phyloP scores from a whole-genome alignment of 768 basidiomycete species.

The Termitomyces heimii region DNA sequence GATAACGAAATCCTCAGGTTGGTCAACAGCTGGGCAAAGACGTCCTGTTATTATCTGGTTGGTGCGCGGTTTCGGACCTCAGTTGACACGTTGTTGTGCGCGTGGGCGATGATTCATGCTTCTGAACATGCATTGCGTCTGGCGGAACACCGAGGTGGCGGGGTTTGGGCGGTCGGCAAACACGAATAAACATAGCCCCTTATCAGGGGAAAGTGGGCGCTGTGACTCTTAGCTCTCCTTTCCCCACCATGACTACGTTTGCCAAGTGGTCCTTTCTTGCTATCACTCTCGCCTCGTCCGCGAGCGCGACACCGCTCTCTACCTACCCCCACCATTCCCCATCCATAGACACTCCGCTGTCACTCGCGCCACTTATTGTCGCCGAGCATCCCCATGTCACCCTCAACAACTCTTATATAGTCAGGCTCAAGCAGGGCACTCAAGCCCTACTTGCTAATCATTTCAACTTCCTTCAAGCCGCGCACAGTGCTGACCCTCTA shows the following conservation, averaged over 20 bases:
- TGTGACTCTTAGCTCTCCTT: constrained; percentile 14
- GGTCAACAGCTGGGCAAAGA: not conserved
- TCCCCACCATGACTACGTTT: constrained; percentile 38
- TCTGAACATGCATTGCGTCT: not conserved
- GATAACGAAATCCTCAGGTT: not conserved
- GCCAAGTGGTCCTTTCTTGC: constrained; percentile 38
- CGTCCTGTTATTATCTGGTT: not conserved
- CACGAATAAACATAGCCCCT: constrained; percentile 23
- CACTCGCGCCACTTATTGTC: constrained; percentile 55
- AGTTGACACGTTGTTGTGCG: not conserved
- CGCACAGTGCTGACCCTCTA: constrained; percentile 48
- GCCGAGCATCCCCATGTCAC: constrained; percentile 61
- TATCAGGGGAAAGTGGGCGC: constrained; percentile 16
- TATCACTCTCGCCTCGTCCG: constrained; percentile 30
- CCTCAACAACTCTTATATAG: constrained; percentile 91
- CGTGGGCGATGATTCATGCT: not conserved
- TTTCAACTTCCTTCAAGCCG: constrained; percentile 68
- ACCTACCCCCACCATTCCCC: constrained; percentile 29
- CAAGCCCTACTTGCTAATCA: constrained; percentile 62
- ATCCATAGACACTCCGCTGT: constrained; percentile 35
- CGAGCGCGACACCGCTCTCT: constrained; percentile 42
- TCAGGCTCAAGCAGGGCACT: constrained; percentile 75
- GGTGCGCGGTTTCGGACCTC: too few species aligned
- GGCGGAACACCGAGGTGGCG: constrained; percentile 1
- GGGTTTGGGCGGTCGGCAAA: constrained; percentile 20